Evolutionary conservation across 2,329 filamentous ascomycete species (phyloP), one percentile per base, ranked within the genome.

Genomic region (Alternaria sp.): DNA sequence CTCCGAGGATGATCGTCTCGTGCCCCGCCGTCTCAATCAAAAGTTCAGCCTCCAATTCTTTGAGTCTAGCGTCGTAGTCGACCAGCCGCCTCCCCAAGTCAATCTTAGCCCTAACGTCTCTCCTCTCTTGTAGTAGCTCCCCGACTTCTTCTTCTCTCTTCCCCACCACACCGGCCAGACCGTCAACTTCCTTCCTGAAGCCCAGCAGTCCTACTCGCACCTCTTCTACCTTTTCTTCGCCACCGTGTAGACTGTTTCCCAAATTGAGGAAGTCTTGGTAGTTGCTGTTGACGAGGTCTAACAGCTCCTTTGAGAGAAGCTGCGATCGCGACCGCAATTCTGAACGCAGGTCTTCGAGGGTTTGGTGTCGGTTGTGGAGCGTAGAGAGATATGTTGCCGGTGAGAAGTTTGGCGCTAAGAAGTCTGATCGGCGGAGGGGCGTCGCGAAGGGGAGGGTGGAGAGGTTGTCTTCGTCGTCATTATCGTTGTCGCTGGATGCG

Each of bases 241-340:
- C 96, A 3, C 94, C 94, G 57, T 89, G 88, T 46, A 99, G 82
- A 71, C 93, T 92, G 50, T 87, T 89, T 0, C 96, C 96, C 0
- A 99, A 82, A 0, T 90, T 90, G 5, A 99, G 81, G 72, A 99
- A 99, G 61, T 95, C 91, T 51, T 93, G 91, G 78, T 99, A 98
- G 80, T 99, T 97, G 55, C 91, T 88, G 77, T 99, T 99, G 69
- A 99, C 96, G 8, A 99, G 88, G 81, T 97, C 95, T 17, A 99
- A 86, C 3, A 99, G 86, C 82, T 99, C 96, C 66, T 91, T 88
- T 74, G 90, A 92, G 65, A 99, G 90, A 19, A 90, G 86, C 70
- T 92, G 88, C 70, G 90, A 92, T 56, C 96, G 87, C 62, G 93
- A 88, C 47, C 94, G 90, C 15, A 99, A 85, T 75, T 99, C 96